A percentile compares a stretch with the other conserved stretches of the same genome.
Conservation (phyloP, 306 rosid species). For the Elaeagnus macrophylla region DNA sequence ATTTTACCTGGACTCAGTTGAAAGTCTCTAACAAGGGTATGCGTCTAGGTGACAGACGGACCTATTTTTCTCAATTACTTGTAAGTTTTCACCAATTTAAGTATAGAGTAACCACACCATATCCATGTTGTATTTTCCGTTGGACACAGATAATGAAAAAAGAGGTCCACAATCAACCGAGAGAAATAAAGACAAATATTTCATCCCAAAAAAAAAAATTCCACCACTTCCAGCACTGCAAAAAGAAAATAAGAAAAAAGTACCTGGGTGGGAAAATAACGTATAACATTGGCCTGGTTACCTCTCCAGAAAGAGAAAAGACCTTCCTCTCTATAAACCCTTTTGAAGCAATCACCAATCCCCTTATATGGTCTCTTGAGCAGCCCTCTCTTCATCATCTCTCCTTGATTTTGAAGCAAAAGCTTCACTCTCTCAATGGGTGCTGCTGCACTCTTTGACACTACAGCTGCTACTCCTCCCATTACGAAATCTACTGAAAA, state of each 20-base stretch:
- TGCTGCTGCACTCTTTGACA: constrained; percentile 69
- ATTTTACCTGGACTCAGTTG: too few relatives aligned
- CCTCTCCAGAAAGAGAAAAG: constrained; percentile 88
- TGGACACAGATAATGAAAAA: too few relatives aligned
- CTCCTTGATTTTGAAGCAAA: constrained; percentile 88
- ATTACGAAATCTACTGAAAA: constrained; percentile 66
- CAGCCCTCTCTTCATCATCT: constrained; percentile 81
- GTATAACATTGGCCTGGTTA: constrained; percentile 68
- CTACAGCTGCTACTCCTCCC: constrained; percentile 78
- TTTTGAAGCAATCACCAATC: constrained; percentile 49
- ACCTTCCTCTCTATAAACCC: constrained; percentile 81
- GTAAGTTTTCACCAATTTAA: too few relatives aligned
- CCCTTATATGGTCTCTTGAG: constrained; percentile 69
- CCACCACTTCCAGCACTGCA: constrained; percentile 1
- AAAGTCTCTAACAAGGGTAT: too few relatives aligned
- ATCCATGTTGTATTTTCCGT: too few relatives aligned
- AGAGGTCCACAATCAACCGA: too few relatives aligned
- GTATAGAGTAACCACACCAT: too few relatives aligned
- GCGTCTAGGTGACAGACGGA: too few relatives aligned
- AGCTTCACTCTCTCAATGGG: constrained; percentile 94
- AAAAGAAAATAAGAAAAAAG: constrained; percentile 1
- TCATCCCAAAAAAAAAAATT: too few relatives aligned
- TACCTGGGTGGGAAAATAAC: constrained; percentile 96
- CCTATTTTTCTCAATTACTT: too few relatives aligned
- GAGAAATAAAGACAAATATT: too few relatives aligned